Percentiles rank a stretch among this genome's conserved stretches.
These are phyloP conservation scores for Lachancea waltii DNA, from an alignment of 805 yeast species.

Conservation along the genomic window DNA sequence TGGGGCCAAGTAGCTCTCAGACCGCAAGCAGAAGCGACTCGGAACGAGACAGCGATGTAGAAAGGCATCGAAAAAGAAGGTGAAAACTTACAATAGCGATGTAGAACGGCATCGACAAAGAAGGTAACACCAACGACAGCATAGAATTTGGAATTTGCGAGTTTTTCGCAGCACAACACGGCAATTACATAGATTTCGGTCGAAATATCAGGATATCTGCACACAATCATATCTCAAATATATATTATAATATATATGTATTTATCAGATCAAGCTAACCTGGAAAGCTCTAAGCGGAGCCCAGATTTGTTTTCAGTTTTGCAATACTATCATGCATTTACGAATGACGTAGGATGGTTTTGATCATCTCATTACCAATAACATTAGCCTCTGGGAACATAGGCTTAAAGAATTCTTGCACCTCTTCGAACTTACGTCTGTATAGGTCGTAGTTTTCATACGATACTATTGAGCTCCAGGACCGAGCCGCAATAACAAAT, in stretches of 20 bases:
- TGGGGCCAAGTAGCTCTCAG: not conserved
- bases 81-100: not conserved
- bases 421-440: slow-evolving; percentile 62
- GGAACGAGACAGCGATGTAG: slow-evolving; percentile 1
- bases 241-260: not conserved
- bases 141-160: not conserved
- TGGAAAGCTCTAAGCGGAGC: too few species aligned
- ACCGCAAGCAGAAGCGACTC: slow-evolving; percentile 1
- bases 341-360: slow-evolving; percentile 50
- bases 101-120: too few species aligned
- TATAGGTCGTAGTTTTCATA: slow-evolving; percentile 72
- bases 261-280: not conserved
- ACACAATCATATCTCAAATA: too few species aligned
- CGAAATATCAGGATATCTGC: too few species aligned
- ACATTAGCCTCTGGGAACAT: slow-evolving; percentile 84
- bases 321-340: slow-evolving; percentile 8
- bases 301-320: too few species aligned
- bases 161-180: too few species aligned
- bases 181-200: too few species aligned
- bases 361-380: slow-evolving; percentile 91
- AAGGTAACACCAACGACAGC: slow-evolving; percentile 1
- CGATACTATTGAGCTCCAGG: slow-evolving; percentile 77
- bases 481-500: slow-evolving; percentile 82
- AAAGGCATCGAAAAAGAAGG: slow-evolving; percentile 6
- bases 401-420: slow-evolving; percentile 78